Conservation (phyloP, 352 stramenopile genomes). For the Phytophthora tentaculata region DNA sequence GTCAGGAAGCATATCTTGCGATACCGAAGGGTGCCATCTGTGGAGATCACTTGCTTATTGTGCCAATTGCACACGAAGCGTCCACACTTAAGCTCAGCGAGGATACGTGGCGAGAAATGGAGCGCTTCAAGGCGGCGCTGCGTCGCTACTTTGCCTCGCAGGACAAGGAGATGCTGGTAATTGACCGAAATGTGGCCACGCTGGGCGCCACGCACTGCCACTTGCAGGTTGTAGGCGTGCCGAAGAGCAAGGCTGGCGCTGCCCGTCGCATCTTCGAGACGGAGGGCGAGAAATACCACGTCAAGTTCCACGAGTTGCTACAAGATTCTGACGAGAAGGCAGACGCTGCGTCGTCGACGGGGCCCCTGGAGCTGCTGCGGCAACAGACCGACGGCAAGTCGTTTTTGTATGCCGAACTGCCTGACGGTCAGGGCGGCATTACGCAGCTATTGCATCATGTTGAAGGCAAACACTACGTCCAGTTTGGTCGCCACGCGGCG, state of each 20-base stretch:
- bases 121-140: conserved; percentile 69
- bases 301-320: conserved; percentile 63
- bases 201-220: conserved; percentile 79
- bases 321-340: conserved; percentile 17
- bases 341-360: conserved; percentile 19
- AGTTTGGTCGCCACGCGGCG: conserved; percentile 77
- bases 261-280: conserved; percentile 59
- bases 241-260: conserved; percentile 42
- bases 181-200: conserved; percentile 82
- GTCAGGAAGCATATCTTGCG: conserved; percentile 77
- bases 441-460: conserved; percentile 67
- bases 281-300: conserved; percentile 78
- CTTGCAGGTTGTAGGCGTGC: conserved; percentile 74
- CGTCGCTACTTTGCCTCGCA: conserved; percentile 68
- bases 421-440: conserved; percentile 44
- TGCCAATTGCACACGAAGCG: conserved; percentile 78
- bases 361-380: conserved; percentile 42
- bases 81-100: conserved; percentile 59
- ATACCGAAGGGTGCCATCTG: conserved; percentile 86
- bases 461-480: conserved; percentile 83
- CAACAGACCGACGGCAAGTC: conserved; percentile 48
- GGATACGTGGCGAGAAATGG: conserved; percentile 56
- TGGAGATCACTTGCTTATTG: conserved; percentile 75
- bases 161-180: conserved; percentile 74
- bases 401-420: conserved; percentile 76